Percentiles rank a stretch among this genome's conserved stretches.
Conservation (phyloP, 2,329 filamentous ascomycete genomes). For the Sporothrix sp. region DNA sequence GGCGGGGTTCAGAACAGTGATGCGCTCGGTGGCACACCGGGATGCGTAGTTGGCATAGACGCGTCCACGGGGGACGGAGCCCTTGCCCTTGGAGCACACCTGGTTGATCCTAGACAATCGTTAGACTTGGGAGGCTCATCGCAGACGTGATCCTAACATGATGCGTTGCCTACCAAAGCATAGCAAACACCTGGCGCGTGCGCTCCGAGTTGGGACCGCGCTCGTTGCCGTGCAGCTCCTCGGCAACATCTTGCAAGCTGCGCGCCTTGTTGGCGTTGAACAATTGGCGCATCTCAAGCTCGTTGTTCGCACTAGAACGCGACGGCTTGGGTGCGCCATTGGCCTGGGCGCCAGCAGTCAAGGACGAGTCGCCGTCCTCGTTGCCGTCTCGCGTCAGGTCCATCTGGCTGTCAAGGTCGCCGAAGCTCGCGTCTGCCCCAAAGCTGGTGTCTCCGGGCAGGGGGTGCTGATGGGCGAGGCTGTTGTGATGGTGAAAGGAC, state of each 20-base stretch:
- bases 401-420: constrained; percentile 49
- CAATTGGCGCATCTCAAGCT: constrained; percentile 68
- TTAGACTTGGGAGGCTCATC: no score
- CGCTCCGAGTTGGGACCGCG: constrained; percentile 73
- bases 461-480: constrained; percentile 39
- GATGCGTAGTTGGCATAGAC: constrained; percentile 95
- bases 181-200: constrained; percentile 76
- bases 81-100: constrained; percentile 64
- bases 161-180: constrained; percentile 83
- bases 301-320: constrained; percentile 67
- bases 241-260: constrained; percentile 59
- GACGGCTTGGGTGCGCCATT: constrained; percentile 43
- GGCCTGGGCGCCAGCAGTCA: constrained; percentile 29
- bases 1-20: constrained; percentile 90
- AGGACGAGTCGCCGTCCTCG: constrained; percentile 43
- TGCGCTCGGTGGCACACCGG: constrained; percentile 82
- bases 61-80: constrained; percentile 81
- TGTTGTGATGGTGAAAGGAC: constrained; percentile 31
- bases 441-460: constrained; percentile 48
- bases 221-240: constrained; percentile 69
- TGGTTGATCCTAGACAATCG: constrained; percentile 53
- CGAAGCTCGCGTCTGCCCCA: constrained; percentile 42
- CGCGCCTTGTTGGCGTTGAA: constrained; percentile 61
- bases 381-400: constrained; percentile 49
- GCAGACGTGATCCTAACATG: no score